Percentiles rank a stretch among this genome's conserved stretches.
Evolutionary conservation across 2,329 filamentous ascomycete genomes (phyloP).

Genomic region (Botrytis pseudocinerea): DNA sequence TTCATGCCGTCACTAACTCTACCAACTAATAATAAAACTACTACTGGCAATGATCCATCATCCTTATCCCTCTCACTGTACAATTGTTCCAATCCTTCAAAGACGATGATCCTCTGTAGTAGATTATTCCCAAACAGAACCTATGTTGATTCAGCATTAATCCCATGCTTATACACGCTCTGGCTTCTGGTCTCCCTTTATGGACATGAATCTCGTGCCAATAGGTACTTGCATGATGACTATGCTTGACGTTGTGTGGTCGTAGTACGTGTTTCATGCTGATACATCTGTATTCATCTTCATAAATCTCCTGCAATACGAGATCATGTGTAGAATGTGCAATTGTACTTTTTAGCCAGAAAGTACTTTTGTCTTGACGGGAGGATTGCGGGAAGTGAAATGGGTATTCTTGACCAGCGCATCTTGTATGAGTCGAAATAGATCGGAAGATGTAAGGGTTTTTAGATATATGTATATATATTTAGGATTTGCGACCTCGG

Average conservation of each 20-base stretch:
- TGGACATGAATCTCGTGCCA: too few relatives aligned
- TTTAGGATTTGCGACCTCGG: slow-evolving; percentile 15
- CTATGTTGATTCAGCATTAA: not conserved
- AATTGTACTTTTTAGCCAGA: not conserved
- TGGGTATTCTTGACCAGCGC: too few relatives aligned
- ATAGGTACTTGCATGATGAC: not conserved
- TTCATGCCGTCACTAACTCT: not conserved
- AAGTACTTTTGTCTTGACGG: not conserved
- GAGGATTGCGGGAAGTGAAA: not conserved
- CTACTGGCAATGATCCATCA: not conserved
- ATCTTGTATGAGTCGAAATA: not conserved
- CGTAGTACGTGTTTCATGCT: not conserved
- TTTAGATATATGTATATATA: too few relatives aligned
- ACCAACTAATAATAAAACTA: not conserved
- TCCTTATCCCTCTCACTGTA: too few relatives aligned
- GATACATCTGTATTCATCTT: not conserved
- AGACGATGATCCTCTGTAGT: not conserved
- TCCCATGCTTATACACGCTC: accelerated
- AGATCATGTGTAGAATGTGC: not conserved
- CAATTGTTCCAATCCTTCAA: not conserved
- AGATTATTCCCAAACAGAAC: not conserved
- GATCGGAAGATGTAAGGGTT: not conserved
- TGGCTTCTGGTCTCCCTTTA: not conserved
- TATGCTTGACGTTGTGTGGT: not conserved
- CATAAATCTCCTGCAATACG: not conserved